Percentiles rank a stretch among this genome's conserved stretches.
These are phyloP conservation scores for Penicillium argentinense DNA, from an alignment of 495 filamentous ascomycete species.

Conservation along the genomic window DNA sequence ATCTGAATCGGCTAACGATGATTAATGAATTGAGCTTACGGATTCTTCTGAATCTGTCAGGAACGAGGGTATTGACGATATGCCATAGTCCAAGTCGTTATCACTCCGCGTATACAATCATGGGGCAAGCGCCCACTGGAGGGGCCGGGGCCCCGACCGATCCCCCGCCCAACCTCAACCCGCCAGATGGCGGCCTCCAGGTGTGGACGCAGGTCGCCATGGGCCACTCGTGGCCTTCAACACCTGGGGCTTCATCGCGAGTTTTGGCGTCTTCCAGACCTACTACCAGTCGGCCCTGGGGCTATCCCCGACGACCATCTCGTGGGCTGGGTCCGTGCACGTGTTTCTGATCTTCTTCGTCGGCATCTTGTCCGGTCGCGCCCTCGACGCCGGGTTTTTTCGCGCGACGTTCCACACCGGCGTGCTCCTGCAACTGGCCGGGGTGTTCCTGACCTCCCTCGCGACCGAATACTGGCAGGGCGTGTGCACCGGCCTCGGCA, in stretches of 20 bases:
- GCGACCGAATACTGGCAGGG: slow-evolving; percentile 34
- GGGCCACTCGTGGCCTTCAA: too few species aligned
- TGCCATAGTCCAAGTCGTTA: too few species aligned
- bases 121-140: too few species aligned
- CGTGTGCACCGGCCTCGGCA: slow-evolving; percentile 38
- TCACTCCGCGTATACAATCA: too few species aligned
- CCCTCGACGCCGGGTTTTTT: slow-evolving; percentile 53
- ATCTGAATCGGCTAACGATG: too few species aligned
- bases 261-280: slow-evolving; percentile 34
- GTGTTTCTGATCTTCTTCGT: slow-evolving; percentile 55
- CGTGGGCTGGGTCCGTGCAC: slow-evolving; percentile 53
- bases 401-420: slow-evolving; percentile 38
- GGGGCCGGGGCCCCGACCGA: too few species aligned
- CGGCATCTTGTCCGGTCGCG: slow-evolving; percentile 54
- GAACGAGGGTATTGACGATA: too few species aligned
- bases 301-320: slow-evolving; percentile 42
- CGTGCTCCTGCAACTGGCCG: slow-evolving; percentile 33
- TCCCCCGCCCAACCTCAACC: too few species aligned
- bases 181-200: background rate
- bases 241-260: background rate
- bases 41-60: too few species aligned
- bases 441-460: slow-evolving; percentile 45
- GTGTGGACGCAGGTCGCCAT: background rate
- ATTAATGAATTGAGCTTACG: too few species aligned
- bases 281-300: slow-evolving; percentile 23